Base-by-base conservation (phyloP, 495 filamentous ascomycete species). In the Talaromyces borbonicus region DNA sequence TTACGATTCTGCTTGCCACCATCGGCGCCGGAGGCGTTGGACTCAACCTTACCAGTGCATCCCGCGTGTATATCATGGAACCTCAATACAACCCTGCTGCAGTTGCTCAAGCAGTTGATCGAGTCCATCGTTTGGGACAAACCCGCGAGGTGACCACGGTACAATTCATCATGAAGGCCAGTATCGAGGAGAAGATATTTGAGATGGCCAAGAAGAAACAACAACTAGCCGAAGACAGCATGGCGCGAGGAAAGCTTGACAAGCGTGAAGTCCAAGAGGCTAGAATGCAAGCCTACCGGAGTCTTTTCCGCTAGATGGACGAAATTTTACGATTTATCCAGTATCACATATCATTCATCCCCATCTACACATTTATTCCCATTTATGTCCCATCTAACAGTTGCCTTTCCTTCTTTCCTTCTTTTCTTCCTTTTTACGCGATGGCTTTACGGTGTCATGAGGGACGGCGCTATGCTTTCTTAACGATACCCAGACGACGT, bases 61-160 rank as follows among this genome's bases (percentile, higher is more conserved):
- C 80, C 56, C 80, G 78, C 29, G 92, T 90, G 9, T 98, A 88
- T 55, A 83, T 97, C 36, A 96, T 98, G 92, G 92, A 98, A 62
- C 92, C 92, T 2, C 88, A 96, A 53, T 98, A 87, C 60, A 98
- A 98, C 59, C 92, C 92, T 1, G 90, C 88, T 4, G 85, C 88
- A 0, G 90, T 97, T 52, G 87, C 88, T 4, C 92, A 98, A 60
- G 92, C 92, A 3, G 72, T 98, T 6, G 92, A 98, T 55, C 85
- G 92, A 33, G 84, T 98, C 19, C 92, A 98, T 58, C 83, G 92
- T 14, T 73, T 98, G 15, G 92, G 92, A 0, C 92, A 98, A 67
- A 90, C 74, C 54, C 74, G 90, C 6, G 74, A 80, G 20, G 92
- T 98, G 3, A 74, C 73, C 8, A 94, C 85, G 1, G 77, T 81